These are phyloP conservation scores for Gossypium australe DNA, from an alignment of 345 rosid genomes.

Conservation along the genomic window DNA sequence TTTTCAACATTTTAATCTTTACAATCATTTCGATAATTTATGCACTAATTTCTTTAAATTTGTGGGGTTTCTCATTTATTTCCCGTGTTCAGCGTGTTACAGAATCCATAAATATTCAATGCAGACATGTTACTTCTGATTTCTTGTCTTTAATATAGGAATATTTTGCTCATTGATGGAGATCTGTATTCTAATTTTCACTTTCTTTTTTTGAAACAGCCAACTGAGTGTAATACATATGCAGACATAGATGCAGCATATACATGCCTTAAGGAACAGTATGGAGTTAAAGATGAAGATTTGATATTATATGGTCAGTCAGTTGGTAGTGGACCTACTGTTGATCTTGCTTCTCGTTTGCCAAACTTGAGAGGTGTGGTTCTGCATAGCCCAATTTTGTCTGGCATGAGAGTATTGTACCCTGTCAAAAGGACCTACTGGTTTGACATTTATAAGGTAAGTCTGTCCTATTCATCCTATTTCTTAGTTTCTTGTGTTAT, in stretches of 20 bases:
- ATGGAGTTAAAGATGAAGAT: constrained; percentile 82
- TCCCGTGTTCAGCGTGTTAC: not conserved
- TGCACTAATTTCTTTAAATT: not conserved
- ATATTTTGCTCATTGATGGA: not conserved
- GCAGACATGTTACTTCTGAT: not conserved
- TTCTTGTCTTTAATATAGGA: not conserved
- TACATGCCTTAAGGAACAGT: constrained; percentile 76
- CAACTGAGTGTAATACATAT: constrained; percentile 86
- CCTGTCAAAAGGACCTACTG: constrained; percentile 90
- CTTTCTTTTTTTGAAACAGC: constrained; percentile 48
- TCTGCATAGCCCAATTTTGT: constrained; percentile 83
- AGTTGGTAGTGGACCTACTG: constrained; percentile 96
- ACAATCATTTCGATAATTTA: not conserved
- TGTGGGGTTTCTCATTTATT: not conserved
- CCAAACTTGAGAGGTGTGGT: constrained; percentile 78
- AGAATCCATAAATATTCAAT: not conserved
- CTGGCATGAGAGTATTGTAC: constrained; percentile 89
- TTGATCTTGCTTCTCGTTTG: constrained; percentile 83
- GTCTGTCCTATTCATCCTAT: not conserved
- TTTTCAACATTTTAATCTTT: not conserved
- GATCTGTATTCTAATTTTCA: not conserved
- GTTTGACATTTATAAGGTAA: constrained; percentile 96
- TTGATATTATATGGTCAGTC: constrained; percentile 92
- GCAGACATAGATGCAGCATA: constrained; percentile 88
- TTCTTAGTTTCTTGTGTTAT: constrained; percentile 2